Conservation (phyloP, 1,284 basidiomycete genomes). For the Sphaerobolus stellatus region DNA sequence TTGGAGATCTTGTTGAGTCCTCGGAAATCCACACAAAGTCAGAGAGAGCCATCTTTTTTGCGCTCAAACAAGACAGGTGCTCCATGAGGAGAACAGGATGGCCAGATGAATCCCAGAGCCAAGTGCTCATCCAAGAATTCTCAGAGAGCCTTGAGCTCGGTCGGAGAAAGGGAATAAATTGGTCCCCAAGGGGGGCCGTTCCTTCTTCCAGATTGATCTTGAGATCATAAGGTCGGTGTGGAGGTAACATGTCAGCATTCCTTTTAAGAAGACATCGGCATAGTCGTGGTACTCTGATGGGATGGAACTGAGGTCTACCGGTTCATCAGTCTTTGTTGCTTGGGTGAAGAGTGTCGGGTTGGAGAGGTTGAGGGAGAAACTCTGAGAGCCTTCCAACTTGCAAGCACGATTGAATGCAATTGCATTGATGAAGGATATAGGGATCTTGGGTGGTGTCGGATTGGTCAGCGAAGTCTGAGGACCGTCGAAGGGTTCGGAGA, state of each 20-base stretch:
- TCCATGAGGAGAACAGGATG: conserved; percentile 35
- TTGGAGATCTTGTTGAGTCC: background rate
- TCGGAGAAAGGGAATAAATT: conserved; percentile 32
- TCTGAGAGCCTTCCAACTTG: background rate
- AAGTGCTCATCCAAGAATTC: conserved; percentile 40
- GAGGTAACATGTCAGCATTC: conserved; percentile 2
- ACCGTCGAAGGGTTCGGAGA: too few relatives aligned
- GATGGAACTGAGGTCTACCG: background rate
- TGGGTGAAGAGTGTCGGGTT: background rate
- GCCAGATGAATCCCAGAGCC: conserved; percentile 32
- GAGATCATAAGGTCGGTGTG: background rate
- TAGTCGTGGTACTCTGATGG: background rate
- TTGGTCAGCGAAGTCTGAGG: too few relatives aligned
- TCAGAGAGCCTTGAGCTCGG: conserved; percentile 33
- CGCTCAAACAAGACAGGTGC: conserved; percentile 23
- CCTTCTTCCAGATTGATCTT: conserved; percentile 35
- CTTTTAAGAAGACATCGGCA: background rate
- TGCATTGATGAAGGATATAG: conserved; percentile 4
- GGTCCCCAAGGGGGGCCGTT: conserved; percentile 32
- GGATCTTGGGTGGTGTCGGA: too few relatives aligned
- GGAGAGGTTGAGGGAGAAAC: background rate
- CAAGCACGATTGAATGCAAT: background rate
- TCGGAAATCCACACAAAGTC: background rate
- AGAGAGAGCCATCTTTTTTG: background rate
- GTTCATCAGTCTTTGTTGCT: too few relatives aligned